Evolutionary conservation across 805 yeast species (phyloP), one percentile per base, ranked within the genome.

Genomic region (Limtongia smithiae): DNA sequence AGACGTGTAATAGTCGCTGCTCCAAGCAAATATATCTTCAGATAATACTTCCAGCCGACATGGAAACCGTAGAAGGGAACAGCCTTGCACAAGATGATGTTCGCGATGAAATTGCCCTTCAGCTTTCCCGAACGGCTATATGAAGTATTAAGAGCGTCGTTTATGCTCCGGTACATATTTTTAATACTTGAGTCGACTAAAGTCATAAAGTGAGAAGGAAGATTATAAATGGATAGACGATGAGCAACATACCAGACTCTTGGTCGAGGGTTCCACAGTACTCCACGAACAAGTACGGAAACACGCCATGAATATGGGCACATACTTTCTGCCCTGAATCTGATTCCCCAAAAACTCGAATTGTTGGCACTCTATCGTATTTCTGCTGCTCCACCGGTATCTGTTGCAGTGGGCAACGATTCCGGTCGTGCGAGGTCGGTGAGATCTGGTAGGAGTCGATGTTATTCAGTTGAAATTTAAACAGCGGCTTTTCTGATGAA

Each of bases 51-150:
- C 69, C 80, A 77, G 0, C 88, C 88, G 2, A 78, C 72, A 56
- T 79, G 80, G 64, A 76, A 91, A 0, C 97, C 97, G 64, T 93
- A 93, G 41, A 90, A 83, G 0, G 94, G 91, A 0, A 78, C 72
- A 0, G 83, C 96, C 54, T 80, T 79, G 45, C 94, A 84, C 0
- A 86, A 63, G 5, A 59, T 45, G 7, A 69, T 60, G 18, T 59
- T 55, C 18, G 69, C 66, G 7, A 70, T 65, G 54, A 60, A 69
- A 9, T 22, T 41, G 22, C 41, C 52, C 15, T 40, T 37, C 7
- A 1, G 52, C 49, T 6, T 54, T 39, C 2, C 53, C 39, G 22
- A 45, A 39, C 30, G 54, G 54, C 6, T 67, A 47, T 58, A 62
- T 0, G 62, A 60, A 2, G 27, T 32, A 20, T 56, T 46, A 55